Evolutionary conservation across 2,329 filamentous ascomycete genomes (phyloP).

Genomic region (Sordariomycetes sp.): DNA sequence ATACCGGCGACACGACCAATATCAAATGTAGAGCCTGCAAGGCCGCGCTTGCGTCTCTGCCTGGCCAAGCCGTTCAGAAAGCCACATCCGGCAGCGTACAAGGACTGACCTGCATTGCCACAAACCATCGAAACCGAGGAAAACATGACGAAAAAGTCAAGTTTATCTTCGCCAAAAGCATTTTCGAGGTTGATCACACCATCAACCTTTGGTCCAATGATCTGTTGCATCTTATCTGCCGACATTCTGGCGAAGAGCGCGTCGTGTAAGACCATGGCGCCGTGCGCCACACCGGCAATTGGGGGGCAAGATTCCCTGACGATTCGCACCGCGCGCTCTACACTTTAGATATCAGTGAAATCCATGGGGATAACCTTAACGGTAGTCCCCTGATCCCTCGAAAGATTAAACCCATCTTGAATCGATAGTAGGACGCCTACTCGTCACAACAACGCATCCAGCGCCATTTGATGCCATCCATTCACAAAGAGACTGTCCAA

Average conservation of each 20-base stretch:
- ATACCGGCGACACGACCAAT: too few relatives aligned
- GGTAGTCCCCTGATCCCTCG: background rate
- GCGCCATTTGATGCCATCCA: constrained; percentile 31
- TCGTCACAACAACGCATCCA: constrained; percentile 24
- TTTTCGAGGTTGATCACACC: constrained; percentile 20
- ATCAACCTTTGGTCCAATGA: constrained; percentile 22
- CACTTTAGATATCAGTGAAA: constrained; percentile 2
- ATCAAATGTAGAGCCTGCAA: too few relatives aligned
- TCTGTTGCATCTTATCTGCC: constrained; percentile 11
- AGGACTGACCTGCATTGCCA: constrained; percentile 27
- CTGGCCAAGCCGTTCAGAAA: too few relatives aligned
- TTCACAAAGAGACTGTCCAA: constrained; percentile 25
- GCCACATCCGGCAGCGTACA: constrained; percentile 36
- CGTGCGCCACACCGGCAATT: constrained; percentile 31
- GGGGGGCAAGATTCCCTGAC: constrained; percentile 16
- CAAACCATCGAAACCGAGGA: constrained; percentile 17
- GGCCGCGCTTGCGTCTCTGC: too few relatives aligned
- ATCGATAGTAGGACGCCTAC: constrained; percentile 24
- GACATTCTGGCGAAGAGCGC: constrained; percentile 16
- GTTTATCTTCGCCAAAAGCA: constrained; percentile 13
- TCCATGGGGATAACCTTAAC: constrained; percentile 3
- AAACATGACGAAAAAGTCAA: constrained; percentile 29
- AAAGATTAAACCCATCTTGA: constrained; percentile 13
- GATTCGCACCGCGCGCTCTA: too few relatives aligned
- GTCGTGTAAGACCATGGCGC: constrained; percentile 33